phyloP scores from a whole-genome alignment of 1,284 basidiomycete genomes.

The Cutaneotrichosporon cutaneum region DNA sequence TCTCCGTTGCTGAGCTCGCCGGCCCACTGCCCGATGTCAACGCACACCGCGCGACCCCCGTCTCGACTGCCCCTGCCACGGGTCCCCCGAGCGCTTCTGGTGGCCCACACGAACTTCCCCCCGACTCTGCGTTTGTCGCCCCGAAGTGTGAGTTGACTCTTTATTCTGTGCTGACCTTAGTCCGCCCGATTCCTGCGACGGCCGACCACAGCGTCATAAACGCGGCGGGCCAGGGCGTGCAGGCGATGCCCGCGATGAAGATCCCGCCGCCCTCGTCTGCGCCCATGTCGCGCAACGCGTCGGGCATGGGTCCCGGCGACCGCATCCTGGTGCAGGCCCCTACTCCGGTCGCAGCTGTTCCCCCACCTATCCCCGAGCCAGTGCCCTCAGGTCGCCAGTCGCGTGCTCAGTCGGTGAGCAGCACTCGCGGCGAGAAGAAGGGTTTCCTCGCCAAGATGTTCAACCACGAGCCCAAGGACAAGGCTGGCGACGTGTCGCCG shows the following conservation, averaged over 20 bases:
- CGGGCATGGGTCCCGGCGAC: constrained; percentile 26
- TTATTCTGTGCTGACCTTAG: constrained; percentile 21
- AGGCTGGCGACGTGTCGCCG: constrained; percentile 34
- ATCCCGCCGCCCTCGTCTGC: constrained; percentile 41
- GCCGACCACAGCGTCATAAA: constrained; percentile 26
- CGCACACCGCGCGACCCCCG: constrained; percentile 12
- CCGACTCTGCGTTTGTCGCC: constrained; percentile 39
- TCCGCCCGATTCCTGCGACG: constrained; percentile 44
- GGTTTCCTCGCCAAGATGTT: constrained; percentile 53
- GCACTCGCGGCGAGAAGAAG: constrained; percentile 46
- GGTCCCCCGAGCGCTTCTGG: constrained; percentile 14
- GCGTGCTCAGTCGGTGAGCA: constrained; percentile 26
- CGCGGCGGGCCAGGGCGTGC: constrained; percentile 9
- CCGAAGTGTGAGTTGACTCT: constrained; percentile 35
- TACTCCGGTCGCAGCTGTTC: not conserved
- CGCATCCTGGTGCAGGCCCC: constrained; percentile 7
- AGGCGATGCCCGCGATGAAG: constrained; percentile 28
- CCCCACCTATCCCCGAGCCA: not conserved
- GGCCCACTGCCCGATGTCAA: constrained; percentile 12
- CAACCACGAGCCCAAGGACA: constrained; percentile 42
- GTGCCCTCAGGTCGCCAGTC: constrained; percentile 14
- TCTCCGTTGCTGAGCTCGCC: constrained; percentile 21
- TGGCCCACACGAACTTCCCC: constrained; percentile 11
- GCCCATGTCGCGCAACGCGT: constrained; percentile 43
- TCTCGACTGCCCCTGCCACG: constrained; percentile 12